These are phyloP conservation scores for Penicillium diatomitis DNA, from an alignment of 495 filamentous ascomycete genomes.

Conservation along the genomic window DNA sequence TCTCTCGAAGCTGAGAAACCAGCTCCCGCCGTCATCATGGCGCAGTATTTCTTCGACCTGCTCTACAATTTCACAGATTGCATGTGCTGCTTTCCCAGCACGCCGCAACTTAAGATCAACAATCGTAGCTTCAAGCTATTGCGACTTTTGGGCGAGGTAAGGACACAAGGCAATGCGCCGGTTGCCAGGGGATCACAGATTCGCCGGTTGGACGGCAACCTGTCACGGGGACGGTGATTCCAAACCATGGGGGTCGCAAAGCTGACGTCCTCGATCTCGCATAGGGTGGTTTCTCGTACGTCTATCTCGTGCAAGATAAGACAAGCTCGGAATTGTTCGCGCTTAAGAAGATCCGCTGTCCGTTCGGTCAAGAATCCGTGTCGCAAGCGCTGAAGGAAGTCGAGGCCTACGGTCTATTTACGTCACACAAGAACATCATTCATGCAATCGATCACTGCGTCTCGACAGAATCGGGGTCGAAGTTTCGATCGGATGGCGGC, in stretches of 20 bases:
- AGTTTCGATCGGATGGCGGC: constrained; percentile 46
- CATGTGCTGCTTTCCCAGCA: constrained; percentile 89
- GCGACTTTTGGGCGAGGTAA: constrained; percentile 80
- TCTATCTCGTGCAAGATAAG: constrained; percentile 94
- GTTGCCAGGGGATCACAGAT: neutral
- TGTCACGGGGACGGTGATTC: constrained; percentile 1
- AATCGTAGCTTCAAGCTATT: constrained; percentile 90
- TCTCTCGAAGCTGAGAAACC: neutral
- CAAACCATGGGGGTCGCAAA: neutral
- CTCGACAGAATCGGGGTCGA: constrained; percentile 48
- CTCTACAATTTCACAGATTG: constrained; percentile 87
- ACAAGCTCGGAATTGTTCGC: constrained; percentile 74
- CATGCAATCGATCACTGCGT: constrained; percentile 79
- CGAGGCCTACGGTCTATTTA: constrained; percentile 89
- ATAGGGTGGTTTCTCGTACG: constrained; percentile 93
- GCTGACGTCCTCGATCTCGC: constrained; percentile 5
- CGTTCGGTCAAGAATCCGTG: constrained; percentile 94
- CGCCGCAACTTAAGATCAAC: constrained; percentile 91
- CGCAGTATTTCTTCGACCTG: constrained; percentile 79
- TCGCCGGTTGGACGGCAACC: neutral
- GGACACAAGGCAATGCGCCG: neutral
- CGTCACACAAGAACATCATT: constrained; percentile 76
- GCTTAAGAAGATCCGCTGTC: constrained; percentile 96
- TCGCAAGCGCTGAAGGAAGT: constrained; percentile 91
- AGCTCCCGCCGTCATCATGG: constrained; percentile 42